phyloP scores from a whole-genome alignment of 2,329 filamentous ascomycete genomes.

The Botrytis porri region DNA sequence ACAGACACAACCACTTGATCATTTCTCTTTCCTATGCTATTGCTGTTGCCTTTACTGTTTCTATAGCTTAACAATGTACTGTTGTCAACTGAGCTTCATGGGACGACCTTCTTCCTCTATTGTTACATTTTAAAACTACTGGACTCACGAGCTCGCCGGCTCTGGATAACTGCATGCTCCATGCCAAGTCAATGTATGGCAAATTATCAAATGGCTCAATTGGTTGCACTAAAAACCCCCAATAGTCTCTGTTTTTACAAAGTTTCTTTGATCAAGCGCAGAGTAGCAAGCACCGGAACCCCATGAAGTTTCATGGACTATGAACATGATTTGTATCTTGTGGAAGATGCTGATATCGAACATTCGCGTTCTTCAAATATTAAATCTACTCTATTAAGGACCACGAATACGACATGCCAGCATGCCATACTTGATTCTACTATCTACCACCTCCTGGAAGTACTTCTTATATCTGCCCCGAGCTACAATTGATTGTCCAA shows the following conservation, averaged over 20 bases:
- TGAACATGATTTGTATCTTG: background rate
- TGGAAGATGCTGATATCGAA: background rate
- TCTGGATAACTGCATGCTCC: slow-evolving; percentile 1
- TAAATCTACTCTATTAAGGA: background rate
- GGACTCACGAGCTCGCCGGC: background rate
- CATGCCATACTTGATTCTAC: background rate
- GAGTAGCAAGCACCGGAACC: background rate
- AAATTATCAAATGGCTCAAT: background rate
- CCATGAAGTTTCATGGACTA: background rate
- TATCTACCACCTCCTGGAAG: background rate
- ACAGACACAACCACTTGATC: background rate
- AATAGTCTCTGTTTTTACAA: background rate
- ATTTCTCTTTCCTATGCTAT: background rate
- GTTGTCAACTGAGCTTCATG: background rate
- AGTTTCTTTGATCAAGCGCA: background rate
- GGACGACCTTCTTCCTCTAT: background rate
- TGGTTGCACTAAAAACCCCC: background rate
- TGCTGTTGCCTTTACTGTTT: background rate
- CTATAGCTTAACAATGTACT: background rate
- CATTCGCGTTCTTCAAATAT: background rate
- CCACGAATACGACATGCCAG: background rate
- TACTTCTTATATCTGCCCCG: background rate
- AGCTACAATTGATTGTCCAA: background rate
- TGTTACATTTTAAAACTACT: background rate
- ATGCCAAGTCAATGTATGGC: background rate